phyloP scores from a whole-genome alignment of 305 asterid genomes.

The Fraxinus sp. region DNA sequence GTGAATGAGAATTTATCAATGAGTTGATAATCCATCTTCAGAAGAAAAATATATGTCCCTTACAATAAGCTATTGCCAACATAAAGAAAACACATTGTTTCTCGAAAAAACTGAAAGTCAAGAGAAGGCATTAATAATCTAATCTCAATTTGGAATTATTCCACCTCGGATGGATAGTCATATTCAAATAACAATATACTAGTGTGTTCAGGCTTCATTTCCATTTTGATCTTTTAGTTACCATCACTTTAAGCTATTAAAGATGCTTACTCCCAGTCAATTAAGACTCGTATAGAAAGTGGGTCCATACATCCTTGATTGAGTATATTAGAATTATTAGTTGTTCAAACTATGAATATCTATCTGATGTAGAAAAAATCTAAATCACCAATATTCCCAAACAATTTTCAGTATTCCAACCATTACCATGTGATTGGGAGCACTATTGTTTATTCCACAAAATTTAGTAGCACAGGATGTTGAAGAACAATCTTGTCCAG shows the following conservation, averaged over 20 bases:
- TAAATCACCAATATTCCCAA: background rate
- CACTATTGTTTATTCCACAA: background rate
- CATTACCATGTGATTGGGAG: background rate
- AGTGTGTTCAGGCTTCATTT: background rate
- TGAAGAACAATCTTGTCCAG: background rate
- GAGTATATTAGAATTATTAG: background rate
- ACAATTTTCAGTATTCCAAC: background rate
- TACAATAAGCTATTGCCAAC: background rate
- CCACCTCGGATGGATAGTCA: background rate
- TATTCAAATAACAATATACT: background rate
- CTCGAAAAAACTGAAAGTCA: background rate
- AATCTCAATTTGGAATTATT: background rate
- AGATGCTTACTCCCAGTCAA: background rate
- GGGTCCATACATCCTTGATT: background rate
- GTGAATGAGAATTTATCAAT: constrained; percentile 31
- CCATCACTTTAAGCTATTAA: background rate
- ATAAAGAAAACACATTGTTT: background rate
- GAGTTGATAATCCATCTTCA: constrained; percentile 16
- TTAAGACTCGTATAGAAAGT: background rate
- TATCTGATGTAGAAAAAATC: background rate
- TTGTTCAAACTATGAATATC: background rate
- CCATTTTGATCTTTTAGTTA: background rate
- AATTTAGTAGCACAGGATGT: background rate
- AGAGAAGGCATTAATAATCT: background rate
- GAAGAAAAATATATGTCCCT: background rate